Evolutionary conservation across 345 rosid species (phyloP), one percentile per base, ranked within the genome.

Genomic region (Eucalyptus urophylla): DNA sequence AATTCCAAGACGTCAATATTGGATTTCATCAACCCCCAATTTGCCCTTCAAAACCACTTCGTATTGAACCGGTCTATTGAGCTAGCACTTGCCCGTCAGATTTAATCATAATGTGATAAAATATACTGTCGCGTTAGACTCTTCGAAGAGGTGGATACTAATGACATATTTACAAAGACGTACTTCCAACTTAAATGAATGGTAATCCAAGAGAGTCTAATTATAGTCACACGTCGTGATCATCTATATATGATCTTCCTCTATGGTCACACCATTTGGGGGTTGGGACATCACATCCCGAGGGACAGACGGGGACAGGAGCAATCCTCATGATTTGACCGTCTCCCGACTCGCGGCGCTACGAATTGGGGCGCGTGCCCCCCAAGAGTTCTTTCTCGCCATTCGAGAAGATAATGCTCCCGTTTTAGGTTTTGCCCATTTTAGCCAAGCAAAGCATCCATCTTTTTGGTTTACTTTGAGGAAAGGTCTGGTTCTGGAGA

Each of bases 11-110:
- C 14, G 11, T 65, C 80, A 22, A 16, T 11, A 69, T 69, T 17
- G 7, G 6, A 33, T 69, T 5, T 69, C 80, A 17, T 33, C 43
- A 9, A 31, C 7, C 0, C 1, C 19, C 43, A 31, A 67, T 31
- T 69, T 31, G 6, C 11, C 22, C 6, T n/a, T 8, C 1, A 19
- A 0, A 6, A 3, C 7, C 24, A 6, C 3, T 69, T 33, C 2
- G 1, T 17, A 33, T n/a, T 4, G 37, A 67, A n/a, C 11, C 4
- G 0, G 1, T 29, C 72, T 4, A 65, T n/a, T 15, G 10, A 15
- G 5, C 17, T 14, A n/a, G 3, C 16, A 53, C 10, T 0, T 19
- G 2, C 43, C 43, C 1, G 0, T 14, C 11, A 1, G 1, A 9
- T 31, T 3, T 8, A 15, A 16, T 67, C 43, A 16, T 16, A 8